Evolutionary conservation across 495 filamentous ascomycete genomes (phyloP).

Genomic region (Copromyces sp.): DNA sequence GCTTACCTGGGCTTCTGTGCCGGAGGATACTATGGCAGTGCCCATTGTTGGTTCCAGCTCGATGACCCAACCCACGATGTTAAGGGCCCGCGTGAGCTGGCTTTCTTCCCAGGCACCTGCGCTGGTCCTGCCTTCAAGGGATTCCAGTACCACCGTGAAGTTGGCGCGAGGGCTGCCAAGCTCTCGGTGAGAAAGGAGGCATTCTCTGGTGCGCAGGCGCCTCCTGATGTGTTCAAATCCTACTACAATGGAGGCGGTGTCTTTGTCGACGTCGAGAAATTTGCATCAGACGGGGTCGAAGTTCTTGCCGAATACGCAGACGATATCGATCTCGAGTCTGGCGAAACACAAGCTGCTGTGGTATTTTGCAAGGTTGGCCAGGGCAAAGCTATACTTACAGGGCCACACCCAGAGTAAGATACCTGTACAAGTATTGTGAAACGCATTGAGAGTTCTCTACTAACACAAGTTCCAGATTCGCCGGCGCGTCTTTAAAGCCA

Average conservation of each 20-base stretch:
- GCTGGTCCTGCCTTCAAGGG: conserved; percentile 81
- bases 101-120: conserved; percentile 79
- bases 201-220: conserved; percentile 38
- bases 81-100: conserved; percentile 73
- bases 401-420: conserved; percentile 88
- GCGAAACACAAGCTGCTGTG: conserved; percentile 61
- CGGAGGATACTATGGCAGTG: conserved; percentile 82
- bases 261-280: conserved; percentile 70
- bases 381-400: conserved; percentile 71
- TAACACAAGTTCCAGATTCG: conserved; percentile 51
- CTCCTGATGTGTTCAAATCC: conserved; percentile 56
- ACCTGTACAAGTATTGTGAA: not conserved
- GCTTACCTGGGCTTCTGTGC: conserved; percentile 86
- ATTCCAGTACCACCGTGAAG: conserved; percentile 86
- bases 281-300: conserved; percentile 56
- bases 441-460: not conserved
- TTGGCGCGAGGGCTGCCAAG: conserved; percentile 63
- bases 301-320: conserved; percentile 74
- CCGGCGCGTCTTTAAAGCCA: conserved; percentile 62
- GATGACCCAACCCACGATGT: conserved; percentile 76
- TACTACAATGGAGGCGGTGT: conserved; percentile 96
- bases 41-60: conserved; percentile 82
- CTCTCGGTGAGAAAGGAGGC: conserved; percentile 54
- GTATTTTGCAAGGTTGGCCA: conserved; percentile 83
- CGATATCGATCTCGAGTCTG: conserved; percentile 66